Evolutionary conservation across 2,329 filamentous ascomycete species (phyloP).

Genomic region (Huntiella omanensis): DNA sequence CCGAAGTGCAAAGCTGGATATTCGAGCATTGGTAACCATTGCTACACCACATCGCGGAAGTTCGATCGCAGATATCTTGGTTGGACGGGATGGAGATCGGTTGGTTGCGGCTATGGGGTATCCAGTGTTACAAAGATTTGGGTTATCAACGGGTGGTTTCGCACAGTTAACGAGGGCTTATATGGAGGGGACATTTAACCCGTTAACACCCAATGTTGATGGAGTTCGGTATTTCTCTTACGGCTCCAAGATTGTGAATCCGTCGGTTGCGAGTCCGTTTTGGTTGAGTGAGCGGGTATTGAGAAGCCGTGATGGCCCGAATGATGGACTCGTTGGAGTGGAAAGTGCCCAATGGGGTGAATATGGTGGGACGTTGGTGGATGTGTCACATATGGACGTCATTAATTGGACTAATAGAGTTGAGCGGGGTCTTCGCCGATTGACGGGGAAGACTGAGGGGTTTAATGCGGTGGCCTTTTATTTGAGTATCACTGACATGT

Average conservation of each 20-base stretch:
- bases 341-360: slow-evolving; percentile 41
- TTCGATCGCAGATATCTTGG: slow-evolving; percentile 34
- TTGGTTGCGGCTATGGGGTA: slow-evolving; percentile 29
- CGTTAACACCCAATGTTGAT: slow-evolving; percentile 31
- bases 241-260: slow-evolving; percentile 29
- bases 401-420: slow-evolving; percentile 51
- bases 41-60: slow-evolving; percentile 37
- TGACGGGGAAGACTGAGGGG: slow-evolving; percentile 33
- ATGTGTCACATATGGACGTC: slow-evolving; percentile 43
- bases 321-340: slow-evolving; percentile 51
- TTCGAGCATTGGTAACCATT: slow-evolving; percentile 34
- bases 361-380: slow-evolving; percentile 44
- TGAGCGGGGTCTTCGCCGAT: slow-evolving; percentile 32
- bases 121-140: slow-evolving; percentile 28
- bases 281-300: slow-evolving; percentile 33
- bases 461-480: slow-evolving; percentile 54
- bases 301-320: slow-evolving; percentile 33
- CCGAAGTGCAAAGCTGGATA: slow-evolving; percentile 25
- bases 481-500: slow-evolving; percentile 47
- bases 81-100: slow-evolving; percentile 24
- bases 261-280: slow-evolving; percentile 48
- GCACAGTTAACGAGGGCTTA: slow-evolving; percentile 39
- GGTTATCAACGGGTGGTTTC: slow-evolving; percentile 41
- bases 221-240: slow-evolving; percentile 43
- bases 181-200: slow-evolving; percentile 41